phyloP scores from a whole-genome alignment of 345 rosid species.

The Balakata baccata region DNA sequence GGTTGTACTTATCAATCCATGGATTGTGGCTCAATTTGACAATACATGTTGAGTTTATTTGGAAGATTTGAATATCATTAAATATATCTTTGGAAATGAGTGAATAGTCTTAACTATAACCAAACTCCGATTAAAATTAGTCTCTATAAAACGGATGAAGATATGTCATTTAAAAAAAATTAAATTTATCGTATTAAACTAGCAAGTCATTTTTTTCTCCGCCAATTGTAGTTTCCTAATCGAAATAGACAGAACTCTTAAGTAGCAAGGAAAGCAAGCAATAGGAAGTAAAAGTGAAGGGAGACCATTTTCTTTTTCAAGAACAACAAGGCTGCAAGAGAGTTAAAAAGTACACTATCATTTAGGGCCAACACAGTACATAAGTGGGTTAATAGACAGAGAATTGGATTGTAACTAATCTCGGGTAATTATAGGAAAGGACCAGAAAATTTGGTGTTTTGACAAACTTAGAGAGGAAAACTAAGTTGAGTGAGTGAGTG shows the following conservation, averaged over 20 bases:
- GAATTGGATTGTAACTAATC: background rate
- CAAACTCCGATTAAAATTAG: too few species aligned
- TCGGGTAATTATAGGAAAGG: background rate
- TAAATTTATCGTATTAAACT: too few species aligned
- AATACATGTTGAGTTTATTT: too few species aligned
- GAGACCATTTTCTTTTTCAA: background rate
- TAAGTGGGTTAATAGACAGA: slow-evolving; percentile 2
- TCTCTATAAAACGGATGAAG: too few species aligned
- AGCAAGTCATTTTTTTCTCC: too few species aligned
- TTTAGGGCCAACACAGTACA: background rate
- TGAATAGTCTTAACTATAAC: too few species aligned
- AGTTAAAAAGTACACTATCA: background rate
- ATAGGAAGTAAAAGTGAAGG: background rate
- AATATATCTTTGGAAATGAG: too few species aligned
- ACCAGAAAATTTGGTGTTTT: background rate
- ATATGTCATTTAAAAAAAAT: too few species aligned
- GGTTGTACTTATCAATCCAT: too few species aligned
- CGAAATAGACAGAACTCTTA: background rate
- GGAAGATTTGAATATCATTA: too few species aligned
- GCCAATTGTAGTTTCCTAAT: background rate
- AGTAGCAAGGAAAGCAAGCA: background rate
- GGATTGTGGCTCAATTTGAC: too few species aligned
- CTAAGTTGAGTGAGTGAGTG: background rate
- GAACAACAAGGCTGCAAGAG: background rate
- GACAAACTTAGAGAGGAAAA: background rate